Conservation (phyloP, 305 asterid genomes). For the Nicotiana rustica region DNA sequence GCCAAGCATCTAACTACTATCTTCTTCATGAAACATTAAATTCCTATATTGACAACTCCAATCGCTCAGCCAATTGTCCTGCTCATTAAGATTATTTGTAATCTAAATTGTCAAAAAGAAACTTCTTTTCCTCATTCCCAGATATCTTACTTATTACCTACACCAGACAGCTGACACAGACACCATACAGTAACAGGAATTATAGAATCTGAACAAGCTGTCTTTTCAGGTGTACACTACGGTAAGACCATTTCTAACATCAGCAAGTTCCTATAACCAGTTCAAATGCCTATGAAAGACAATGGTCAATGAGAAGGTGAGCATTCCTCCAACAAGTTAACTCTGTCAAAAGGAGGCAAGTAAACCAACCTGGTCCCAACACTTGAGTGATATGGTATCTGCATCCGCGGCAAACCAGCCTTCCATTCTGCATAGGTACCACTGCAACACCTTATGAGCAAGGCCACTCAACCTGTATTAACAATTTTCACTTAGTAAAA, state of each 20-base stretch:
- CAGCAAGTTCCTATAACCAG: not conserved
- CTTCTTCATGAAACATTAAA: not conserved
- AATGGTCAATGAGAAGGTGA: not conserved
- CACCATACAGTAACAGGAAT: constrained; percentile 16
- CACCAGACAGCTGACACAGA: not conserved
- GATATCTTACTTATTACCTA: not conserved
- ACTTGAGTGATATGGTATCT: constrained; percentile 87
- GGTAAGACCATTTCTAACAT: not conserved
- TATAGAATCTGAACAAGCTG: not conserved
- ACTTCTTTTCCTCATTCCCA: not conserved
- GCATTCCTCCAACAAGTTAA: constrained; percentile 1
- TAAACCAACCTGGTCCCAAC: constrained; percentile 89
- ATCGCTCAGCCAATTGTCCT: constrained; percentile 16
- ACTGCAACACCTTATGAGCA: constrained; percentile 82
- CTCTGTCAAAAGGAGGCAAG: not conserved
- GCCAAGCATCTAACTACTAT: not conserved
- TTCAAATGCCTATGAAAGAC: constrained; percentile 8
- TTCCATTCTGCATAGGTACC: constrained; percentile 99
- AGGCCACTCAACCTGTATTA: constrained; percentile 81
- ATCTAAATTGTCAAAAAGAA: not conserved
- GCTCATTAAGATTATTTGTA: not conserved
- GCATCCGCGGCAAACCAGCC: constrained; percentile 99
- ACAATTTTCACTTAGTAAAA: constrained; percentile 7
- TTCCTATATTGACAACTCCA: not conserved
- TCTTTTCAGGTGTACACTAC: constrained; percentile 9